Base-by-base conservation (phyloP, 768 basidiomycete genomes). In the Suillus bovinus region DNA sequence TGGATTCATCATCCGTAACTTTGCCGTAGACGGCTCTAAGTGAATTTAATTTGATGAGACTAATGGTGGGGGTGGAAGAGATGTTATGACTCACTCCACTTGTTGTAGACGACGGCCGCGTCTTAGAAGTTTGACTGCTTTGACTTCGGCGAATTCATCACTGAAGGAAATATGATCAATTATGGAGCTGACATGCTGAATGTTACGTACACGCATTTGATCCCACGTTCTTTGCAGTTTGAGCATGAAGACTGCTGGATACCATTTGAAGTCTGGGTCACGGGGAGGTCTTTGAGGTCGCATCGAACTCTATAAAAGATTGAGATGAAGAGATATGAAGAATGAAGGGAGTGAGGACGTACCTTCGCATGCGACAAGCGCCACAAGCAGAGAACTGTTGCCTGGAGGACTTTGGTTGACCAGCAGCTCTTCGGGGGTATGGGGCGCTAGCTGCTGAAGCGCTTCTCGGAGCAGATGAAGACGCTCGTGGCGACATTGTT, bases 301-400 rank as follows among this genome's bases (percentile, higher is more conserved):
- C 94, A 97, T 60, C 93, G 91, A 24, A 97, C 95, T 72, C 93
- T 94, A 69, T 31, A 1, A 27, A 17, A 53, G 56, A 34, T 4
- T 34, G 24, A 50, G 14, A 20, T 20, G 20, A 58, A n/a, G 46
- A 54, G 3, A 29, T 27, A 5, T 39, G 2, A 16, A 41, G 50
- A 2, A 33, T 14, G 24, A 50, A 58, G 1, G 10, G 6, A 55
- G 41, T n/a, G n/a, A n/a, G n/a, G n/a, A 66, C 76, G 42, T 58
- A 90, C 89, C 95, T 85, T 72, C 95, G 78, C 86, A 92, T 92
- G 63, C 93, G 87, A 75, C 95, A 97, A 34, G 93, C 93, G 61
- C 93, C 93, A 72, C 95, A 96, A 9, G 94, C 94, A n/a, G 90
- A 91, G 76, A 93, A 93, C 68, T 96, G 92, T 68, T 91, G 88